Percentiles rank a stretch among this genome's conserved stretches.
phyloP scores from a whole-genome alignment of 2,329 filamentous ascomycete genomes.

The Cladophialophora exuberans region DNA sequence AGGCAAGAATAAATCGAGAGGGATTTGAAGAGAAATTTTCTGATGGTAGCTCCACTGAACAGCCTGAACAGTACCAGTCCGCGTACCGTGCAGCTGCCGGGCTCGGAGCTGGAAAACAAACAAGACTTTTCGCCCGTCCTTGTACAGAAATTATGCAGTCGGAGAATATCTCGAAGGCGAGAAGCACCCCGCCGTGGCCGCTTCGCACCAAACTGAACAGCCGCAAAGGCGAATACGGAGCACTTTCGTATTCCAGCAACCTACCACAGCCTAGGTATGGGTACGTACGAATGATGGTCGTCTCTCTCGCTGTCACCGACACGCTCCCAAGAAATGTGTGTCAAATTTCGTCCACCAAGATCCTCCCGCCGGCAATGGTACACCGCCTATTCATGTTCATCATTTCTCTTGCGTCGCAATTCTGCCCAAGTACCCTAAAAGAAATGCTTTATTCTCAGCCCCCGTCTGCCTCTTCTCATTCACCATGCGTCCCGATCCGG shows the following conservation, averaged over 20 bases:
- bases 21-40: not conserved
- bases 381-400: slow-evolving; percentile 4
- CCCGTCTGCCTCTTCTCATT: slow-evolving; percentile 56
- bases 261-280: too few relatives aligned
- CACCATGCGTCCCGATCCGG: slow-evolving; percentile 47
- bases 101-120: not conserved
- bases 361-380: not conserved
- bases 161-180: not conserved
- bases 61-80: too few relatives aligned
- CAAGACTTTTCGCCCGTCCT: not conserved
- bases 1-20: not conserved
- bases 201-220: not conserved
- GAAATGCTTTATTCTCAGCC: slow-evolving; percentile 73
- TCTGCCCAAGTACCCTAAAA: slow-evolving; percentile 72
- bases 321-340: not conserved
- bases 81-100: not conserved
- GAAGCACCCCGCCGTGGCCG: slow-evolving; percentile 7
- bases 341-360: not conserved
- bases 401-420: slow-evolving; percentile 30
- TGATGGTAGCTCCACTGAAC: not conserved
- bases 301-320: not conserved
- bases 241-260: not conserved
- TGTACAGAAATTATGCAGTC: slow-evolving; percentile 9
- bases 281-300: too few relatives aligned
- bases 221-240: slow-evolving; percentile 9